These are phyloP conservation scores for Suillus lakei DNA, from an alignment of 768 basidiomycete genomes.

Conservation along the genomic window DNA sequence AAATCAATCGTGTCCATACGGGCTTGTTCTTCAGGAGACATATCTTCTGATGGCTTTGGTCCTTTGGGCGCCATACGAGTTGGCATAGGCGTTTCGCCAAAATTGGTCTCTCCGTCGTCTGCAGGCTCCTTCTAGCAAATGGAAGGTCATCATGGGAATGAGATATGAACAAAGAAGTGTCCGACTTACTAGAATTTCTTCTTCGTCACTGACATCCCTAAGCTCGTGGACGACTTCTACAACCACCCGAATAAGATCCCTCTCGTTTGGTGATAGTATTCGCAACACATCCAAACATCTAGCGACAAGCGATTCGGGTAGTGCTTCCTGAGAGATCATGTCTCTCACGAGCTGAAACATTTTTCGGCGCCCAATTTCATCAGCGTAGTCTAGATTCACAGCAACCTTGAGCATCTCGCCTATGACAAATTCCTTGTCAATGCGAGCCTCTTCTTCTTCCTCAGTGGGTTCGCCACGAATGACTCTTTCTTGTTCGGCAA, in stretches of 20 bases:
- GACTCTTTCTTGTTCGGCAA: conserved; percentile 41
- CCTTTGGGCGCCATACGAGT: conserved; percentile 23
- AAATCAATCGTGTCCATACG: conserved; percentile 69
- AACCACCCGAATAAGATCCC: conserved; percentile 85
- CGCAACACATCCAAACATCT: conserved; percentile 85
- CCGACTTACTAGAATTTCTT: conserved; percentile 38
- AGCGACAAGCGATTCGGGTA: conserved; percentile 73
- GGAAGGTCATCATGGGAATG: background rate
- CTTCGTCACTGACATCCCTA: conserved; percentile 50
- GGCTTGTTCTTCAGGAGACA: conserved; percentile 62
- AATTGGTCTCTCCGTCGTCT: conserved; percentile 41
- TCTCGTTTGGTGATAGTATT: conserved; percentile 70
- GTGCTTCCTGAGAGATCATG: conserved; percentile 74
- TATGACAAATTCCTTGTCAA: conserved; percentile 69
- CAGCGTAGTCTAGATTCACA: conserved; percentile 83
- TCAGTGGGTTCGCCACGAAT: conserved; percentile 38
- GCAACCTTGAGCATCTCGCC: conserved; percentile 82
- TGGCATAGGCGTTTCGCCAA: conserved; percentile 34
- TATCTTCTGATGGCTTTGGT: conserved; percentile 43
- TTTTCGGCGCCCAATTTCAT: conserved; percentile 88
- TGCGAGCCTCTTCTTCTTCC: conserved; percentile 52
- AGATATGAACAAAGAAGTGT: background rate
- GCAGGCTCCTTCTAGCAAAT: conserved; percentile 25
- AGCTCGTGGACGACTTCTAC: conserved; percentile 89
- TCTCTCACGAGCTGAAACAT: conserved; percentile 87